Evolutionary conservation across 768 basidiomycete species (phyloP).

Genomic region (Suillus weaverae): DNA sequence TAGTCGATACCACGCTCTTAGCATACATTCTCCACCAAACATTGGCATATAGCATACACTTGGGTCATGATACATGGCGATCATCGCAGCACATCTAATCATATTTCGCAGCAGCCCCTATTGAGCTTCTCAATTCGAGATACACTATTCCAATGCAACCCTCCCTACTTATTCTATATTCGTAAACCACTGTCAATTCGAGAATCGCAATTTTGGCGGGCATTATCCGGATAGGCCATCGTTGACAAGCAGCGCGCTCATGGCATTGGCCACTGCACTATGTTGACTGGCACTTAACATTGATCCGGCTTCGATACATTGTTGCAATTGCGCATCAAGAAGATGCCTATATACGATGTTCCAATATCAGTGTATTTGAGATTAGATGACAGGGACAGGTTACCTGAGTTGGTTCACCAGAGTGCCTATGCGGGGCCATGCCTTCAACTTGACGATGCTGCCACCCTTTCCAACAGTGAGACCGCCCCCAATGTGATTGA

Average conservation of each 20-base stretch:
- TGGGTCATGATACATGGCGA: not conserved
- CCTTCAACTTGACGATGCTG: conserved; percentile 59
- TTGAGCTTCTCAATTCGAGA: not conserved
- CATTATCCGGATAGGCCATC: conserved; percentile 32
- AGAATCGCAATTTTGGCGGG: not conserved
- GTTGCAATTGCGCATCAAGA: conserved; percentile 65
- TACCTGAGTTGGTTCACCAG: conserved; percentile 85
- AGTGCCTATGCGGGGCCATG: conserved; percentile 90
- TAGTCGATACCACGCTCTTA: not conserved
- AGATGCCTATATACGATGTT: conserved; percentile 47
- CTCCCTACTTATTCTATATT: not conserved
- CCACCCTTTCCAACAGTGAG: conserved; percentile 59
- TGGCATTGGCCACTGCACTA: conserved; percentile 54
- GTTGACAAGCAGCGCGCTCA: conserved; percentile 37
- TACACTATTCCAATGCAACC: not conserved
- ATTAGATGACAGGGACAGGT: conserved; percentile 16
- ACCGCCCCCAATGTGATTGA: conserved; percentile 82
- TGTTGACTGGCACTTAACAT: conserved; percentile 45
- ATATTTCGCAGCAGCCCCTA: not conserved
- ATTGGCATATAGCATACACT: not conserved
- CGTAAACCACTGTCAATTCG: not conserved
- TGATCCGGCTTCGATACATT: conserved; percentile 63
- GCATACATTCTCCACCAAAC: not conserved
- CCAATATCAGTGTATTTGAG: not conserved
- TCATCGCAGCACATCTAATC: not conserved